Evolutionary conservation across 345 rosid species (phyloP), one percentile per base, ranked within the genome.

Genomic region (Camelina laxa): DNA sequence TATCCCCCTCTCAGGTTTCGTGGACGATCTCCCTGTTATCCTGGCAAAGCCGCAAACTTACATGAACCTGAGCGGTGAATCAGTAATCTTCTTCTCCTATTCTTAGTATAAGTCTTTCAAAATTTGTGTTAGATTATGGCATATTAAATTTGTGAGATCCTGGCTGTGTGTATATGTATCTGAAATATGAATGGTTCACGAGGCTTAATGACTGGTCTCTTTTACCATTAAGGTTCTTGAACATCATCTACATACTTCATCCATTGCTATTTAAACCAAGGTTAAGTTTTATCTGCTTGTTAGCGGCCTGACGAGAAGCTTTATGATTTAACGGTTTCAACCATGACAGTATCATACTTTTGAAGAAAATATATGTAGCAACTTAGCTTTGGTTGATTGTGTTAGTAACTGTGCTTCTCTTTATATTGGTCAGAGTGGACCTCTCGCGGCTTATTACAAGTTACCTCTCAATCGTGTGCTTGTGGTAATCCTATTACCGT

Each of bases 51-150:
- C 96, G 3, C 93, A 88, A 78, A 93, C 97, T 13, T 91, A 88
- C 80, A 93, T 93, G 98, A 93, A 93, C 80, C 77, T 93, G 89
- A 93, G 94, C 36, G 98, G 98, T 53, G 98, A 91, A 86, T 93
- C 97, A 3, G 94, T 91, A 72, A 82, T 45, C 21, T 78, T 4
- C 74, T 79, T 45, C 51, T 59, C 68, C 11, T 50, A 19, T 38
- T 48, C 58, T 44, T 31, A 45, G 36, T 64, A 54, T 38, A 16
- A 27, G 24, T 9, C 12, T 33, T 44, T 7, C 2, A 24, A 24
- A 6, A 1, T 7, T 35, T 71, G 55, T 77, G 60, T 38, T 31
- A 31, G 31, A 30, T 38, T 30, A 20, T 75, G 21, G 22, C 24
- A 22, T 60, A 49, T 75, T 35, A 65, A 67, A 35, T 49, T 47